Percentiles rank a stretch among this genome's conserved stretches.
These are phyloP conservation scores for Nigrospora sphaerica DNA, from an alignment of 2,329 filamentous ascomycete species.

Conservation along the genomic window DNA sequence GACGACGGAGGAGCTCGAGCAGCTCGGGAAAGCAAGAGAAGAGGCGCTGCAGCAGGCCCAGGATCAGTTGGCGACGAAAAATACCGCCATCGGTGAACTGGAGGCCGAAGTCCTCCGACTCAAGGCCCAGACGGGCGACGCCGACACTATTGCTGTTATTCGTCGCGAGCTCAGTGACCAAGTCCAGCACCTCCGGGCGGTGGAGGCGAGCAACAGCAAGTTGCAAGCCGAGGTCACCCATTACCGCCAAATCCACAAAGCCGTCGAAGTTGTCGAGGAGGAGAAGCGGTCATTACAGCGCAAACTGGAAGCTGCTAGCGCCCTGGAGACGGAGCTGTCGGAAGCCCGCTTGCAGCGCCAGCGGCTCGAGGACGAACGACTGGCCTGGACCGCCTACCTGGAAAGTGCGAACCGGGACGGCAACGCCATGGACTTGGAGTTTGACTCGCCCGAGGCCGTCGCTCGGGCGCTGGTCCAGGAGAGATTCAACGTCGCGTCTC, in stretches of 20 bases:
- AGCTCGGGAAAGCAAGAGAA: slow-evolving; percentile 50
- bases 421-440: slow-evolving; percentile 69
- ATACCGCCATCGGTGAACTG: slow-evolving; percentile 63
- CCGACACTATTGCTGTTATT: slow-evolving; percentile 77
- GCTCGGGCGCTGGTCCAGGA: slow-evolving; percentile 80
- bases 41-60: slow-evolving; percentile 53
- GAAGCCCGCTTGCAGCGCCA: slow-evolving; percentile 79
- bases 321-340: slow-evolving; percentile 66
- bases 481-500: slow-evolving; percentile 67
- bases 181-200: slow-evolving; percentile 77
- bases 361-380: slow-evolving; percentile 79
- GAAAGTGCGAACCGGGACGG: slow-evolving; percentile 57
- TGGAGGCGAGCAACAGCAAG: slow-evolving; percentile 76
- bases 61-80: slow-evolving; percentile 59
- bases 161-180: slow-evolving; percentile 86
- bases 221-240: slow-evolving; percentile 75
- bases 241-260: slow-evolving; percentile 72
- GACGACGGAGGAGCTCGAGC: slow-evolving; percentile 49
- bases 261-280: slow-evolving; percentile 90
- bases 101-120: slow-evolving; percentile 79
- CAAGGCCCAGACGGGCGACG: slow-evolving; percentile 81
- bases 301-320: slow-evolving; percentile 67
- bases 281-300: slow-evolving; percentile 81
- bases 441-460: slow-evolving; percentile 81
- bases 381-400: slow-evolving; percentile 81